Conservation (phyloP, 148 eudicot species). For the Salicornia ramosissima region DNA sequence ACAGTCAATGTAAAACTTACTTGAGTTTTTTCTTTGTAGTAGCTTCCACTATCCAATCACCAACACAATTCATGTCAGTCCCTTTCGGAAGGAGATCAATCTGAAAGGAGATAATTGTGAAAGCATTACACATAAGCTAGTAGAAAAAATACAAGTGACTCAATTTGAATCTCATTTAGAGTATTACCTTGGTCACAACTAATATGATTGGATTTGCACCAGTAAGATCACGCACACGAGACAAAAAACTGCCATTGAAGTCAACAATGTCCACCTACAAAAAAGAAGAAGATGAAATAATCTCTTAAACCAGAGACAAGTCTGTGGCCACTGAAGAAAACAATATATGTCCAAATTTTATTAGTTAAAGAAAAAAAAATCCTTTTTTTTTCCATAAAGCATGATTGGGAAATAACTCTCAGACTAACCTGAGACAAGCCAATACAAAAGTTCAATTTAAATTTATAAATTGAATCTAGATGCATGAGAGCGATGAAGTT, state of each 20-base stretch:
- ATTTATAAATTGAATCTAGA: too few species aligned
- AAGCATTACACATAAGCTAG: slow-evolving; percentile 16
- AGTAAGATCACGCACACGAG: slow-evolving; percentile 90
- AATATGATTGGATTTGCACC: slow-evolving; percentile 97
- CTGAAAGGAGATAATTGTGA: slow-evolving; percentile 31
- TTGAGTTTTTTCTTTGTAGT: slow-evolving; percentile 73
- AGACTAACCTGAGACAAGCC: not conserved
- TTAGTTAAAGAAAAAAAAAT: not conserved
- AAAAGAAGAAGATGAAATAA: too few species aligned
- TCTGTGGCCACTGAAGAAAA: not conserved
- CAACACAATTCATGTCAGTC: slow-evolving; percentile 82
- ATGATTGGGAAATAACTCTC: not conserved
- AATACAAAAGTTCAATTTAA: not conserved
- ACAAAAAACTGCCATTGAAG: slow-evolving; percentile 92
- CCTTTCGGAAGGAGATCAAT: slow-evolving; percentile 99
- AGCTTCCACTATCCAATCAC: slow-evolving; percentile 95
- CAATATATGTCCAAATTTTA: not conserved
- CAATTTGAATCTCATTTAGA: not conserved
- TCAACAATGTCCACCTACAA: slow-evolving; percentile 95
- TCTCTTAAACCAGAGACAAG: not conserved
- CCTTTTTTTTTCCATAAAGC: not conserved
- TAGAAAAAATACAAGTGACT: not conserved
- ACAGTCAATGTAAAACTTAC: slow-evolving; percentile 40
- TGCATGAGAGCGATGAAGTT: slow-evolving; percentile 1
- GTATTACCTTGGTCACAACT: slow-evolving; percentile 81